These are phyloP conservation scores for Peronospora tabacina DNA, from an alignment of 352 stramenopile species.

Conservation along the genomic window DNA sequence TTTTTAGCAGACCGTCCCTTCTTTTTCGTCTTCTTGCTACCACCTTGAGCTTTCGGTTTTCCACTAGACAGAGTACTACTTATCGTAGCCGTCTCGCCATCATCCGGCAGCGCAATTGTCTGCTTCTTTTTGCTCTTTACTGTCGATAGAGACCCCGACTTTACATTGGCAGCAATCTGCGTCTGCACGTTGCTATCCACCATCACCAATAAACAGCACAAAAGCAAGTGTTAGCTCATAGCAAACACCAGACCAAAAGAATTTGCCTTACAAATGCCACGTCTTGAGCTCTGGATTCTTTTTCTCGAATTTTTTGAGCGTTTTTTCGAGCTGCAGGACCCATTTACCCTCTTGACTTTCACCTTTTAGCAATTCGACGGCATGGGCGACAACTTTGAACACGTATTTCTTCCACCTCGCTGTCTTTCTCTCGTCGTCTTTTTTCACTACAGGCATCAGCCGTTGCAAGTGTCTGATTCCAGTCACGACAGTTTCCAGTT, in stretches of 20 bases:
- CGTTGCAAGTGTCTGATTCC: slow-evolving; percentile 11
- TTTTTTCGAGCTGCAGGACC: slow-evolving; percentile 5
- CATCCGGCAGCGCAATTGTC: slow-evolving; percentile 15
- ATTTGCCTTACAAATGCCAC: slow-evolving; percentile 16
- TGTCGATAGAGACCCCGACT: background rate
- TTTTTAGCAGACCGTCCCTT: slow-evolving; percentile 19
- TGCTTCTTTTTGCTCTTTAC: slow-evolving; percentile 30
- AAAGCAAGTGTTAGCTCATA: background rate
- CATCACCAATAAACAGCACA: slow-evolving; percentile 4
- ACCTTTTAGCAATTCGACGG: slow-evolving; percentile 4
- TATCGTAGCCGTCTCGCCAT: slow-evolving; percentile 4
- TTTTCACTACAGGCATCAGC: slow-evolving; percentile 12
- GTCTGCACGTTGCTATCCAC: slow-evolving; percentile 13
- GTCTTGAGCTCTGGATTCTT: slow-evolving; percentile 21
- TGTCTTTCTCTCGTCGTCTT: slow-evolving; percentile 16
- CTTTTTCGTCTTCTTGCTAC: slow-evolving; percentile 7
- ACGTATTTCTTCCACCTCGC: slow-evolving; percentile 27
- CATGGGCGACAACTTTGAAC: slow-evolving; percentile 14
- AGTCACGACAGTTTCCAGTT: slow-evolving; percentile 6
- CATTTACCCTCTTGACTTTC: background rate
- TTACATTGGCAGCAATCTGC: slow-evolving; percentile 7
- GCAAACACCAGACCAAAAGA: background rate
- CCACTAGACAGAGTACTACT: background rate
- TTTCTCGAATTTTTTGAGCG: slow-evolving; percentile 12
- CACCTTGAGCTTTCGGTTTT: slow-evolving; percentile 3